Evolutionary conservation across 116 monocot species (phyloP), one percentile per base, ranked within the genome.

Genomic region (Papilionanthe hybrid): DNA sequence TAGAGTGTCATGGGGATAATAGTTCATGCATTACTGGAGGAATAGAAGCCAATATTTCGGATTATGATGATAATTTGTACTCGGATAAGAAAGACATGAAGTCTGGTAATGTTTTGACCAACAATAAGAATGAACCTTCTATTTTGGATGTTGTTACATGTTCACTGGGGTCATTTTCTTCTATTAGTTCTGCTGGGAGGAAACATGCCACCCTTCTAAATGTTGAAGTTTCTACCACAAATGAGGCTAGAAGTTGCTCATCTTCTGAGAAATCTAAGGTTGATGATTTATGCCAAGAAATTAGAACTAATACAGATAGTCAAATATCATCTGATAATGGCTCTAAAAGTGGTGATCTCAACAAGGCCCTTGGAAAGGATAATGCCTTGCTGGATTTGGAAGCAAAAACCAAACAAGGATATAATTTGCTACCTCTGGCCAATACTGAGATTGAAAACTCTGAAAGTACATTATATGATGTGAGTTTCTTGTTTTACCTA

Each of bases 381-480:
- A 74, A 58, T 32, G 42, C 80, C 29, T 79, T 53, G 18, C 17
- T 53, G 53, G 13, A 17, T 53, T 53, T 53, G 53, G 53, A 53
- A 53, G 17, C 53, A 74, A 76, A 76, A 44, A 68, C 72, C 66
- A 23, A n/a, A 8, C 74, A 48, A 8, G 82, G n/a, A 53, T 22
- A 75, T 79, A 44, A 79, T 10, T 23, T 67, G n/a, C 83, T 81
- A 71, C 18, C 74, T 80, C 74, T 63, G 55, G 72, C 45, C 42
- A 84, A 5, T 4, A 56, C 77, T 30, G 80, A 80, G 45, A 56
- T 68, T 55, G 86, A 85, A 49, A 74, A 72, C 75, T 79, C 75
- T 55, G 90, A 86, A 10, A 55, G 63, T 25, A 60, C 56, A 68
- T 82, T 88, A 77, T 81, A 88, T 80, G 94, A 93, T 85, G 93